Conservation (phyloP, 139 green algal species). For the Picochlorum sp. region DNA sequence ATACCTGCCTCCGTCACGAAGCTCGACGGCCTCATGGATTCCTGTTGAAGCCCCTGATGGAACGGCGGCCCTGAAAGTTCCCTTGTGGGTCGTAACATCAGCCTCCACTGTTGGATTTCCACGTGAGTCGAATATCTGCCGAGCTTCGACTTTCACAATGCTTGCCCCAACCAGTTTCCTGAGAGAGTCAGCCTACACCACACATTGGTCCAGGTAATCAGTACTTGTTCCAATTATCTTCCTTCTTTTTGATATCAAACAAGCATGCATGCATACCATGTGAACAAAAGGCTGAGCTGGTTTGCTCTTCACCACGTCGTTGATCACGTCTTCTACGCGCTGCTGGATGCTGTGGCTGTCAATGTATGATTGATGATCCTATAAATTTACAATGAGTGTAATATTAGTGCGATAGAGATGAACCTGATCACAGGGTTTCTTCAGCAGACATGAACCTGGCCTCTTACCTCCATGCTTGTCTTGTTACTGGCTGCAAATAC, state of each 20-base stretch:
- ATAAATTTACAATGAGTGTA: slow-evolving; percentile 5
- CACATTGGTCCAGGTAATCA: too few relatives aligned
- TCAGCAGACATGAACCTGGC: too few relatives aligned
- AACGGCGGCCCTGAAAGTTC: slow-evolving; percentile 82
- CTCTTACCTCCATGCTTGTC: too few relatives aligned
- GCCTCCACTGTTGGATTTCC: slow-evolving; percentile 96
- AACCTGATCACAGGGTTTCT: too few relatives aligned
- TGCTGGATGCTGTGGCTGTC: slow-evolving; percentile 74
- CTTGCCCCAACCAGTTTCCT: slow-evolving; percentile 38
- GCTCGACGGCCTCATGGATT: slow-evolving; percentile 95
- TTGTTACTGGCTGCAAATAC: too few relatives aligned
- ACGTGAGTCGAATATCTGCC: slow-evolving; percentile 94
- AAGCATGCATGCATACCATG: slow-evolving; percentile 56
- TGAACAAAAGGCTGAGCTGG: slow-evolving; percentile 79
- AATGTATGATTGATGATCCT: slow-evolving; percentile 61
- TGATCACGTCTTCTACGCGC: slow-evolving; percentile 87
- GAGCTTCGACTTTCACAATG: slow-evolving; percentile 79
- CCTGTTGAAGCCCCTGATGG: slow-evolving; percentile 90
- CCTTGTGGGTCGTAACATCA: slow-evolving; percentile 85
- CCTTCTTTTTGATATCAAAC: background rate
- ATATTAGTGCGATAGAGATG: background rate
- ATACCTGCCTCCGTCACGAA: slow-evolving; percentile 78
- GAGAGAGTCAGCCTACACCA: slow-evolving; percentile 20
- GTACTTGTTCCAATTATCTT: too few relatives aligned
- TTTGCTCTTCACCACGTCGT: slow-evolving; percentile 81